A percentile compares a stretch with the other conserved stretches of the same genome.
These are phyloP conservation scores for Globisporangium uncinulatum DNA, from an alignment of 352 stramenopile genomes.

Conservation along the genomic window DNA sequence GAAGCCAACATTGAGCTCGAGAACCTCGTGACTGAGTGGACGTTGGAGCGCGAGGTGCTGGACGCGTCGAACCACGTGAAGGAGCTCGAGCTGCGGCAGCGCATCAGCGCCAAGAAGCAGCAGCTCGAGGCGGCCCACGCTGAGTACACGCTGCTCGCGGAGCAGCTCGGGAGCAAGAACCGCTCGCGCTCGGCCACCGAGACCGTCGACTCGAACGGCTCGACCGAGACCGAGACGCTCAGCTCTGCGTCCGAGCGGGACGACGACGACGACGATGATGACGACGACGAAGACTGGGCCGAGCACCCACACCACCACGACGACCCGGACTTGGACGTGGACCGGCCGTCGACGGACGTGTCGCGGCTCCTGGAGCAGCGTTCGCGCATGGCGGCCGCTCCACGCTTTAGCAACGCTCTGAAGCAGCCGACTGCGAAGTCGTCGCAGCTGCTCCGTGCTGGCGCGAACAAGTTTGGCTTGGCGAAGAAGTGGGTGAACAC, in stretches of 20 bases:
- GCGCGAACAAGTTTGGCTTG: slow-evolving; percentile 9
- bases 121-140: slow-evolving; percentile 31
- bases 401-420: slow-evolving; percentile 5
- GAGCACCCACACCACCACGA: slow-evolving; percentile 17
- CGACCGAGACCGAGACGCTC: slow-evolving; percentile 39
- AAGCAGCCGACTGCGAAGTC: slow-evolving; percentile 9
- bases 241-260: slow-evolving; percentile 32
- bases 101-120: slow-evolving; percentile 41
- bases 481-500: slow-evolving; percentile 15
- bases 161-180: slow-evolving; percentile 39
- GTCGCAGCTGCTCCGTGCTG: slow-evolving; percentile 3
- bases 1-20: slow-evolving; percentile 57
- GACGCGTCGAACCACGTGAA: slow-evolving; percentile 51
- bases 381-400: slow-evolving; percentile 8
- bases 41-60: slow-evolving; percentile 46
- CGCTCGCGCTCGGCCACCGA: slow-evolving; percentile 12
- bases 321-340: slow-evolving; percentile 24
- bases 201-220: slow-evolving; percentile 41
- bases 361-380: slow-evolving; percentile 25
- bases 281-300: slow-evolving; percentile 24
- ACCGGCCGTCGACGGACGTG: slow-evolving; percentile 42
- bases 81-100: slow-evolving; percentile 50
- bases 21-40: slow-evolving; percentile 47
- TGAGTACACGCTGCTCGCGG: slow-evolving; percentile 43
- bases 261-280: slow-evolving; percentile 13